Conservation (phyloP, 257 asterid species). For the Penstemon barbatus region DNA sequence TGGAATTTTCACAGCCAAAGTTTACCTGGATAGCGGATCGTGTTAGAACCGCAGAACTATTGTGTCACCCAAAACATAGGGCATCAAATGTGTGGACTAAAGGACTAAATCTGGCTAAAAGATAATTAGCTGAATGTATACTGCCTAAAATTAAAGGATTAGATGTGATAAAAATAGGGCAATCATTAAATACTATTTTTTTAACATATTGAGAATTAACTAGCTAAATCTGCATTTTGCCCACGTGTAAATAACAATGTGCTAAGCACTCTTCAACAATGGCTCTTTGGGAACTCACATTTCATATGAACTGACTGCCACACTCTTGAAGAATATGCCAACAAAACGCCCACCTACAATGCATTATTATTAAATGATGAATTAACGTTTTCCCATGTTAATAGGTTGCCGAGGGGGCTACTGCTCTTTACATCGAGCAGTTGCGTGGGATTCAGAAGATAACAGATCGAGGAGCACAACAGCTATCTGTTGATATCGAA, state of each 20-base stretch:
- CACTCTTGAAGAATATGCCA: background rate
- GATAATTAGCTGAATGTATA: too few relatives aligned
- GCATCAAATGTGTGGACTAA: too few relatives aligned
- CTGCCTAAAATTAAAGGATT: too few relatives aligned
- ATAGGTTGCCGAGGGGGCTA: constrained; percentile 97
- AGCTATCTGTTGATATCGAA: constrained; percentile 87
- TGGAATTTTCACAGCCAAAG: too few relatives aligned
- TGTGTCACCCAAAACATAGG: too few relatives aligned
- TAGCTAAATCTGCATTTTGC: too few relatives aligned
- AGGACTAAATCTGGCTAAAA: too few relatives aligned
- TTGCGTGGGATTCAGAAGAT: constrained; percentile 84
- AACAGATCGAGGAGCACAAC: constrained; percentile 94
- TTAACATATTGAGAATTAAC: too few relatives aligned
- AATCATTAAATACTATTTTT: too few relatives aligned
- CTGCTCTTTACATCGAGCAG: constrained; percentile 81
- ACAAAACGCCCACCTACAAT: background rate
- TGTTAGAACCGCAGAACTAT: too few relatives aligned
- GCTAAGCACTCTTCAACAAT: background rate
- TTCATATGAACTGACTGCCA: background rate
- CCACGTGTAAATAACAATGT: background rate
- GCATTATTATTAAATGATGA: background rate
- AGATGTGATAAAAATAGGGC: too few relatives aligned
- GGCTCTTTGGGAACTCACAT: background rate
- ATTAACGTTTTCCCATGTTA: constrained; percentile 5
- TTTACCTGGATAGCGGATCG: too few relatives aligned